Evolutionary conservation across 768 basidiomycete species (phyloP).

Genomic region (Leccinum subgranulosum): DNA sequence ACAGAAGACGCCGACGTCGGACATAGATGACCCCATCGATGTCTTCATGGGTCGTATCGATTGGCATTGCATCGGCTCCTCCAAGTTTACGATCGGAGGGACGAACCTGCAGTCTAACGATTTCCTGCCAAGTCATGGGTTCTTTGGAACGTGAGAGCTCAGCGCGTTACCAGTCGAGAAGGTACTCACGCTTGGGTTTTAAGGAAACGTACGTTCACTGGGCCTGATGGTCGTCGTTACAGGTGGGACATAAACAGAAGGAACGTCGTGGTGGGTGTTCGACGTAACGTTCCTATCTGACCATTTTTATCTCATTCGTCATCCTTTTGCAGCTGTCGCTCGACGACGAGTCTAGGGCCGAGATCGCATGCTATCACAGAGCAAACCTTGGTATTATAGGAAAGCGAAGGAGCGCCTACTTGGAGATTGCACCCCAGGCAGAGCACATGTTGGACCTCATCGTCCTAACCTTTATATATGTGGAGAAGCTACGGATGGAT

Average conservation of each 20-base stretch:
- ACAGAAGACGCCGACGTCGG: slow-evolving; percentile 1
- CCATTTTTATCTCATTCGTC: neutral
- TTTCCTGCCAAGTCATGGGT: slow-evolving; percentile 24
- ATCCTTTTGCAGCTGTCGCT: slow-evolving; percentile 13
- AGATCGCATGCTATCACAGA: slow-evolving; percentile 23
- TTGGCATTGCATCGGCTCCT: slow-evolving; percentile 28
- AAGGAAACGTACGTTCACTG: slow-evolving; percentile 30
- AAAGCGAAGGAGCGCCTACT: slow-evolving; percentile 11
- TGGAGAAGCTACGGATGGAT: slow-evolving; percentile 29
- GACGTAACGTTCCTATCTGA: neutral
- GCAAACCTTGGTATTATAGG: slow-evolving; percentile 26
- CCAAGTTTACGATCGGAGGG: slow-evolving; percentile 30
- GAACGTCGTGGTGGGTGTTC: slow-evolving; percentile 12
- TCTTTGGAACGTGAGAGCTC: slow-evolving; percentile 13
- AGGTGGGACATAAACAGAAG: slow-evolving; percentile 26
- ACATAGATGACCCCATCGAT: slow-evolving; percentile 20
- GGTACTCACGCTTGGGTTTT: neutral
- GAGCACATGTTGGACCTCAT: slow-evolving; percentile 25
- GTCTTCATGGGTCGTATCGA: slow-evolving; percentile 31
- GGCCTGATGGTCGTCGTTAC: slow-evolving; percentile 31
- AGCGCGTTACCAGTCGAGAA: neutral
- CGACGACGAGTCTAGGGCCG: slow-evolving; percentile 11
- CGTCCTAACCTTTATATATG: slow-evolving; percentile 29
- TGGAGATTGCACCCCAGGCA: slow-evolving; percentile 23
- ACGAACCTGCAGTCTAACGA: slow-evolving; percentile 20